These are phyloP conservation scores for Rosa lucieae DNA, from an alignment of 306 rosid species.

Conservation along the genomic window DNA sequence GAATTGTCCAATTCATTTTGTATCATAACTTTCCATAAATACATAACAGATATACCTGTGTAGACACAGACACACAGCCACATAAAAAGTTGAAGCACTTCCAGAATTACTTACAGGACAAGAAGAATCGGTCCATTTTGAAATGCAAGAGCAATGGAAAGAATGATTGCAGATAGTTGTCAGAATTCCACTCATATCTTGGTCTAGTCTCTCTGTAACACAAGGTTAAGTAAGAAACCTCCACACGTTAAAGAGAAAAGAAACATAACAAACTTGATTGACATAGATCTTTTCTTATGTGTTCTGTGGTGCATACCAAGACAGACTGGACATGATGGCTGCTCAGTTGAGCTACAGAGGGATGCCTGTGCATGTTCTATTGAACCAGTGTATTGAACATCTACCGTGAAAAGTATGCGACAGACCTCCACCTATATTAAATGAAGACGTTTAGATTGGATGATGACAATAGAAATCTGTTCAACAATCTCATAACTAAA, in stretches of 20 bases:
- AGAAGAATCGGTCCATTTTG: constrained; percentile 94
- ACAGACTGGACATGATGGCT: constrained; percentile 91
- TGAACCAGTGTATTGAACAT: constrained; percentile 87
- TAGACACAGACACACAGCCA: background rate
- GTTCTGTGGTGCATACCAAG: constrained; percentile 47
- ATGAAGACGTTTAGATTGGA: constrained; percentile 7
- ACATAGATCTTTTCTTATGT: background rate
- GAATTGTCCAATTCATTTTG: background rate
- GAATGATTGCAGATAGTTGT: constrained; percentile 98
- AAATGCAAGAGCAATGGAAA: constrained; percentile 92
- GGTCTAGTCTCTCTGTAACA: constrained; percentile 82
- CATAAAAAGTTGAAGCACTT: background rate
- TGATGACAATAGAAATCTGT: background rate
- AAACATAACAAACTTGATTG: background rate
- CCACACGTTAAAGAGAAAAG: background rate
- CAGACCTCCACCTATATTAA: constrained; percentile 68
- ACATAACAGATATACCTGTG: background rate
- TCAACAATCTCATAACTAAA: background rate
- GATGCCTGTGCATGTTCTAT: constrained; percentile 83
- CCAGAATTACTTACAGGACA: constrained; percentile 74
- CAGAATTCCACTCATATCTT: constrained; percentile 81
- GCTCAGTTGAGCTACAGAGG: constrained; percentile 68
- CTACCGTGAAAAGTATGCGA: constrained; percentile 67
- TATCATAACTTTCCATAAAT: background rate
- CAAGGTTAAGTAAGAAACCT: constrained; percentile 14